phyloP scores from a whole-genome alignment of 208 protist species.

The Herpetomonas muscarum region DNA sequence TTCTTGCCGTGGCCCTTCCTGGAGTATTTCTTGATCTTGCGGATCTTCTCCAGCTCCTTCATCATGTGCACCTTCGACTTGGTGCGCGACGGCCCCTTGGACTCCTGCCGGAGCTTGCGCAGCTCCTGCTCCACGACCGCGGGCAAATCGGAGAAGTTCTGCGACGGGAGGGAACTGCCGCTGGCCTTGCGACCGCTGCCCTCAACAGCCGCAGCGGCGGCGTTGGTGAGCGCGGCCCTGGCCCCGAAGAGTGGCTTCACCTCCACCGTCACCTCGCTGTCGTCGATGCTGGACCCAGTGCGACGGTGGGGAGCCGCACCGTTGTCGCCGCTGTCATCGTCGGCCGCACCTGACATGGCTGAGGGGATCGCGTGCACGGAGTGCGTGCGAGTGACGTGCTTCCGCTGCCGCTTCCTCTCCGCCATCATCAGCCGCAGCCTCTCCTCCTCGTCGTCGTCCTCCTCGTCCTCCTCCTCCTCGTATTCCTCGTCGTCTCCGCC shows the following conservation, averaged over 20 bases:
- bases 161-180: slow-evolving; percentile 30
- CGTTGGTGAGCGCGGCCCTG: not conserved
- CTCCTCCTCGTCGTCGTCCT: slow-evolving; percentile 4
- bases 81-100: slow-evolving; percentile 64
- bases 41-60: slow-evolving; percentile 86
- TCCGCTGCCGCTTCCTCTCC: slow-evolving; percentile 12
- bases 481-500: slow-evolving; percentile 8
- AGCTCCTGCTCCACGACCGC: slow-evolving; percentile 73
- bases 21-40: slow-evolving; percentile 84
- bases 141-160: slow-evolving; percentile 80
- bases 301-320: not conserved
- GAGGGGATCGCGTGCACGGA: slow-evolving; percentile 59
- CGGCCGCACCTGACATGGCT: slow-evolving; percentile 34
- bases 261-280: slow-evolving; percentile 64
- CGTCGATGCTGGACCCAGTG: too few relatives aligned
- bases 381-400: slow-evolving; percentile 14
- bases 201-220: not conserved
- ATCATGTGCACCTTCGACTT: slow-evolving; percentile 69
- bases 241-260: slow-evolving; percentile 70
- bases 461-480: slow-evolving; percentile 6
- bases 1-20: slow-evolving; percentile 88
- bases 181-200: not conserved
- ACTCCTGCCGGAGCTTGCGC: slow-evolving; percentile 59
- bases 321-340: not conserved
- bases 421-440: slow-evolving; percentile 13